Conservation (phyloP, 352 stramenopile species). For the Phytopythium cucurbitacearum region DNA sequence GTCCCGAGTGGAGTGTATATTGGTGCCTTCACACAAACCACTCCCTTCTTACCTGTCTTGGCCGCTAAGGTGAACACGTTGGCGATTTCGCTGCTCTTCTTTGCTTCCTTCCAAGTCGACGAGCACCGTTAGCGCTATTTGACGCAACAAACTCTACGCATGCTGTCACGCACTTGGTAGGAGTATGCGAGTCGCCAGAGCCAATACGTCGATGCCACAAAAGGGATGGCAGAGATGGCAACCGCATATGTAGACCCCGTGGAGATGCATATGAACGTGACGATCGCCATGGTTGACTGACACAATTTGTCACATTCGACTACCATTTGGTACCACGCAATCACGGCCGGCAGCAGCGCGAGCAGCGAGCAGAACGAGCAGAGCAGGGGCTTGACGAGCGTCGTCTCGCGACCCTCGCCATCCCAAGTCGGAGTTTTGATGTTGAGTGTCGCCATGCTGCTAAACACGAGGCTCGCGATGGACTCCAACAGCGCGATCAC, state of each 20-base stretch:
- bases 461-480: conserved; percentile 50
- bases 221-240: conserved; percentile 37
- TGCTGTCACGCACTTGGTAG: conserved; percentile 35
- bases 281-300: conserved; percentile 31
- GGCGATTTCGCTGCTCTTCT: conserved; percentile 33
- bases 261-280: conserved; percentile 57
- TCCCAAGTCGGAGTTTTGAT: conserved; percentile 75
- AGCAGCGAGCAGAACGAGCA: conserved; percentile 47
- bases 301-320: conserved; percentile 40
- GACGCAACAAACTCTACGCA: conserved; percentile 3
- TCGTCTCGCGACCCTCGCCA: conserved; percentile 55
- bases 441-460: conserved; percentile 41
- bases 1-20: conserved; percentile 39
- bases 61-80: conserved; percentile 70
- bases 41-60: conserved; percentile 70
- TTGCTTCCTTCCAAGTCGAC: conserved; percentile 24
- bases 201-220: conserved; percentile 39
- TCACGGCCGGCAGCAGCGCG: conserved; percentile 37
- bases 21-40: too few relatives aligned
- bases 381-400: conserved; percentile 44
- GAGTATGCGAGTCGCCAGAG: conserved; percentile 60
- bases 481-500: conserved; percentile 50
- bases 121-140: background rate
- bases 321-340: conserved; percentile 59
- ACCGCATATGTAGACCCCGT: conserved; percentile 27